phyloP scores from a whole-genome alignment of 1,284 basidiomycete genomes.

The Sporisorium scitamineum region DNA sequence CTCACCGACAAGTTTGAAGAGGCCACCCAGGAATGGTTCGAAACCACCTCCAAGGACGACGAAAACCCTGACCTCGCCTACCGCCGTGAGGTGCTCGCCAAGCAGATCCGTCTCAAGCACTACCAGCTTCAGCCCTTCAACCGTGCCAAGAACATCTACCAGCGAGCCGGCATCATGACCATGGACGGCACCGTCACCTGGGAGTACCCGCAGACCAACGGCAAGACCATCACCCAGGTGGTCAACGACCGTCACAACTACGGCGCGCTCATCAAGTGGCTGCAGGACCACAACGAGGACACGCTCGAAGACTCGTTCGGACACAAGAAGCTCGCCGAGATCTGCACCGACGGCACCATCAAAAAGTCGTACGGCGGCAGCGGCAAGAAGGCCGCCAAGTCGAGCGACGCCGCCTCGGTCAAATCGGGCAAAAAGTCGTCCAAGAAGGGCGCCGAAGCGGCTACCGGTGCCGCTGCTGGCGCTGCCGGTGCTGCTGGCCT shows the following conservation, averaged over 20 bases:
- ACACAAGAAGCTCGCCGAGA: conserved; percentile 46
- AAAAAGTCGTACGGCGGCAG: conserved; percentile 44
- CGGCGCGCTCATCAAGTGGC: conserved; percentile 64
- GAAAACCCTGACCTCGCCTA: conserved; percentile 51
- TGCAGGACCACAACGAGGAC: conserved; percentile 65
- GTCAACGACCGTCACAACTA: conserved; percentile 65
- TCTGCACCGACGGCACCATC: conserved; percentile 49
- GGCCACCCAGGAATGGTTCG: conserved; percentile 61
- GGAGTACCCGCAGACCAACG: conserved; percentile 66
- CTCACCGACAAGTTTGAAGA: conserved; percentile 63
- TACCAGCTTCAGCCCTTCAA: conserved; percentile 64
- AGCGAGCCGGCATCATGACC: conserved; percentile 62
- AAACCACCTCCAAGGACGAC: conserved; percentile 46
- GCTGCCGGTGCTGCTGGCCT: conserved; percentile 20
- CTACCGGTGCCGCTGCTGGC: conserved; percentile 39
- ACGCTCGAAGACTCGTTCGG: conserved; percentile 65
- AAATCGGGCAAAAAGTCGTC: conserved; percentile 38
- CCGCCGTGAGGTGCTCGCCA: conserved; percentile 61
- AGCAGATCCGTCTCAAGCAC: conserved; percentile 67
- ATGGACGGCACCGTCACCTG: conserved; percentile 62
- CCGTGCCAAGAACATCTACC: conserved; percentile 65
- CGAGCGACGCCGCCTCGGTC: conserved; percentile 18
- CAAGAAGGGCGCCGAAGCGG: conserved; percentile 42
- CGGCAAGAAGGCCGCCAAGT: conserved; percentile 16
- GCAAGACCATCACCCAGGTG: conserved; percentile 52